These are phyloP conservation scores for Calocybe cyanea DNA, from an alignment of 768 basidiomycete genomes.

Conservation along the genomic window DNA sequence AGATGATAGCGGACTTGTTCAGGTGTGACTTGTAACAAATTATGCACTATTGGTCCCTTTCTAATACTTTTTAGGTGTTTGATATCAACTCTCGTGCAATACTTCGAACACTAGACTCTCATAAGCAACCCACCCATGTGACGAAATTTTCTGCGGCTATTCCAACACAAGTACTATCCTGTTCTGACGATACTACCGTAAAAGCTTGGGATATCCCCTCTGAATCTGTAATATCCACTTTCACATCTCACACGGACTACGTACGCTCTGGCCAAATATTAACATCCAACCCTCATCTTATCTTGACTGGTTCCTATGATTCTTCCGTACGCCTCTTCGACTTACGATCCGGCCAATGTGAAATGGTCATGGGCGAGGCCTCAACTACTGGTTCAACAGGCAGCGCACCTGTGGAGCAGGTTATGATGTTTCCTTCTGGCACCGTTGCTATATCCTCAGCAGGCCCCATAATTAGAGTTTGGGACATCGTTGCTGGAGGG, in stretches of 20 bases:
- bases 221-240: slow-evolving; percentile 72
- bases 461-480: slow-evolving; percentile 89
- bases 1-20: slow-evolving; percentile 87
- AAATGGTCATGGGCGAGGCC: slow-evolving; percentile 72
- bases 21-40: slow-evolving; percentile 44
- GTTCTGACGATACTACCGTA: slow-evolving; percentile 94
- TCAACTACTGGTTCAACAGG: slow-evolving; percentile 25
- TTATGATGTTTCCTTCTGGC: slow-evolving; percentile 88
- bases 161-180: slow-evolving; percentile 85
- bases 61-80: slow-evolving; percentile 59
- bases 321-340: slow-evolving; percentile 88
- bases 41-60: not conserved
- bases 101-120: slow-evolving; percentile 85
- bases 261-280: slow-evolving; percentile 91
- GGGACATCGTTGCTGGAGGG: slow-evolving; percentile 92
- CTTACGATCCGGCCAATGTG: slow-evolving; percentile 74
- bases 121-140: slow-evolving; percentile 96
- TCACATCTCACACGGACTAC: slow-evolving; percentile 89
- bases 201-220: slow-evolving; percentile 95
- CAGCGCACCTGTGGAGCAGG: slow-evolving; percentile 81
- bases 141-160: slow-evolving; percentile 83
- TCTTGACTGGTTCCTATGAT: slow-evolving; percentile 95
- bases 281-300: slow-evolving; percentile 72
- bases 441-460: slow-evolving; percentile 82
- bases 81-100: slow-evolving; percentile 93